These are phyloP conservation scores for Terfezia claveryi DNA, from an alignment of 495 filamentous ascomycete species.

Conservation along the genomic window DNA sequence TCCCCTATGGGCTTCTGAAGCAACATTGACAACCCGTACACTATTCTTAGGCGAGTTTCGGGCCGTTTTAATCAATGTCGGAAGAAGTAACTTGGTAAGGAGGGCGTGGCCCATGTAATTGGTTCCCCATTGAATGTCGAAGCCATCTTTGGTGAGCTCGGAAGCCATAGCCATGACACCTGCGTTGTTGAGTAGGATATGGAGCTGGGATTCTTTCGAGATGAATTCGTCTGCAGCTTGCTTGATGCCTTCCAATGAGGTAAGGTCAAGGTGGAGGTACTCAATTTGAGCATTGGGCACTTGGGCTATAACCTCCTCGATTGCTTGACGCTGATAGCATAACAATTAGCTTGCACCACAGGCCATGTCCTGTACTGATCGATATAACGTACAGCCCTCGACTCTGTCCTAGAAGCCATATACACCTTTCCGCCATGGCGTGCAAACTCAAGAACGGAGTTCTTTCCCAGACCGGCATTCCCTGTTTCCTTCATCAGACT, in stretches of 20 bases:
- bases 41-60: background rate
- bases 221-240: conserved; percentile 1
- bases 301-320: background rate
- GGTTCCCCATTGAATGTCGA: conserved; percentile 45
- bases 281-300: conserved; percentile 1
- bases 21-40: background rate
- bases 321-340: background rate
- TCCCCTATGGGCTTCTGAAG: conserved; percentile 2
- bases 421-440: background rate
- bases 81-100: conserved; percentile 39
- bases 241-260: conserved; percentile 2
- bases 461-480: background rate
- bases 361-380: too few species aligned
- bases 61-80: conserved; percentile 23
- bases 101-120: conserved; percentile 51
- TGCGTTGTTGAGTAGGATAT: conserved; percentile 48
- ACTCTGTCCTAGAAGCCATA: background rate
- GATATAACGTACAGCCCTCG: background rate
- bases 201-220: conserved; percentile 20
- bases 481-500: too few species aligned
- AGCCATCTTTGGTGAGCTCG: conserved; percentile 19
- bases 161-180: conserved; percentile 38
- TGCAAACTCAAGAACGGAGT: background rate
- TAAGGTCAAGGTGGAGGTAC: conserved; percentile 8
- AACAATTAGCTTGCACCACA: too few species aligned